Percentiles rank a stretch among this genome's conserved stretches.
Evolutionary conservation across 345 rosid genomes (phyloP).

Genomic region (Lagerstroemia speciosa): DNA sequence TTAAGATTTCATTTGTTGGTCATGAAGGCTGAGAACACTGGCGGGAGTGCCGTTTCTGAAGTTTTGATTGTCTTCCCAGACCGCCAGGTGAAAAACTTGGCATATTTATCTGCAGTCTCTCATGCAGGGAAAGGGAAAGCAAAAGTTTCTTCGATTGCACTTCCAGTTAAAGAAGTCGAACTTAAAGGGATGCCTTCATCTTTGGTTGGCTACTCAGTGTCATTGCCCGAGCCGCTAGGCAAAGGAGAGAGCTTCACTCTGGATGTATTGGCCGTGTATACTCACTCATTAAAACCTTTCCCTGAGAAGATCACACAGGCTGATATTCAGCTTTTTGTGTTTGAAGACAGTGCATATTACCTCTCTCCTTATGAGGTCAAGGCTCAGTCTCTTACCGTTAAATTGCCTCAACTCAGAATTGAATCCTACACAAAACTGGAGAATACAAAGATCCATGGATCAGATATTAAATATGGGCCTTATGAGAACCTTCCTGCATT

Average conservation of each 20-base stretch:
- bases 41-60: slow-evolving; percentile 56
- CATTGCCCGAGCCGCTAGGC: slow-evolving; percentile 46
- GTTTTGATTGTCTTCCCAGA: slow-evolving; percentile 65
- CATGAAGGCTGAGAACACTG: slow-evolving; percentile 61
- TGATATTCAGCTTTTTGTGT: slow-evolving; percentile 77
- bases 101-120: slow-evolving; percentile 45
- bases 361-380: slow-evolving; percentile 73
- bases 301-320: slow-evolving; percentile 86
- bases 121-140: slow-evolving; percentile 66
- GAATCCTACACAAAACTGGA: slow-evolving; percentile 78
- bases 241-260: slow-evolving; percentile 55
- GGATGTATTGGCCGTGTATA: slow-evolving; percentile 55
- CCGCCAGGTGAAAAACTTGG: slow-evolving; percentile 55
- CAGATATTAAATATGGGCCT: slow-evolving; percentile 88
- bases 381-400: slow-evolving; percentile 60
- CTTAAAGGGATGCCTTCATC: slow-evolving; percentile 54
- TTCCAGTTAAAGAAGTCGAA: slow-evolving; percentile 34
- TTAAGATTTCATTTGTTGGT: background rate
- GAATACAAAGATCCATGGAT: slow-evolving; percentile 49
- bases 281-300: slow-evolving; percentile 55
- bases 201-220: slow-evolving; percentile 45
- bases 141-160: slow-evolving; percentile 31
- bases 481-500: slow-evolving; percentile 60
- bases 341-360: slow-evolving; percentile 67
- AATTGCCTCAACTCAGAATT: slow-evolving; percentile 60